These are phyloP conservation scores for Tothia fuscella DNA, from an alignment of 2,329 filamentous ascomycete species.

Conservation along the genomic window DNA sequence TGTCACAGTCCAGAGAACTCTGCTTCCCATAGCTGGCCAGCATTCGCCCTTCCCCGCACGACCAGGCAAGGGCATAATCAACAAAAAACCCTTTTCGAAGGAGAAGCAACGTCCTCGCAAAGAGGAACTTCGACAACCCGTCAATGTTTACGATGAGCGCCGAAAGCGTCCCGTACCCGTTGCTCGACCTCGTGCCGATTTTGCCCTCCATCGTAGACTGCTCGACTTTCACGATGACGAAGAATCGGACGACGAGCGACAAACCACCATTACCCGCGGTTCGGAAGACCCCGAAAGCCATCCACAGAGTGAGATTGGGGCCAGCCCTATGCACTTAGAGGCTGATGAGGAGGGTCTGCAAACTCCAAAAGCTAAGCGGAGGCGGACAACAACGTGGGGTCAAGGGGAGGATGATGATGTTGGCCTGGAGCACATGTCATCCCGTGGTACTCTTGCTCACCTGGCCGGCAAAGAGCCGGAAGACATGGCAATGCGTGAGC, in stretches of 20 bases:
- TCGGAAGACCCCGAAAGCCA: slow-evolving; percentile 80
- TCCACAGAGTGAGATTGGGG: slow-evolving; percentile 58
- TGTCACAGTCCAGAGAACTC: slow-evolving; percentile 19
- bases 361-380: slow-evolving; percentile 32
- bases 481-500: slow-evolving; percentile 52
- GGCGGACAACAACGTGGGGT: slow-evolving; percentile 34
- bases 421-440: slow-evolving; percentile 33
- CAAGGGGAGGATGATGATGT: slow-evolving; percentile 39
- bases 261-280: slow-evolving; percentile 55
- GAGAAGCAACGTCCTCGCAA: slow-evolving; percentile 24
- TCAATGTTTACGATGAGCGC: slow-evolving; percentile 44
- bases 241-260: slow-evolving; percentile 70
- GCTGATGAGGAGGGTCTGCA: slow-evolving; percentile 37
- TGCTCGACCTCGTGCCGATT: not conserved
- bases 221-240: slow-evolving; percentile 61
- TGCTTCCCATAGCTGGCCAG: slow-evolving; percentile 31
- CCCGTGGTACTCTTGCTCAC: slow-evolving; percentile 35
- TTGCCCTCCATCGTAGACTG: slow-evolving; percentile 59
- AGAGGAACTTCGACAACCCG: slow-evolving; percentile 17
- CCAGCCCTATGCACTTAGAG: slow-evolving; percentile 40
- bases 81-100: slow-evolving; percentile 27
- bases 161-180: slow-evolving; percentile 4
- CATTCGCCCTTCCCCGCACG: slow-evolving; percentile 45
- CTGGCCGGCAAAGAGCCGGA: slow-evolving; percentile 51
- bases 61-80: slow-evolving; percentile 29